phyloP scores from a whole-genome alignment of 352 stramenopile genomes.

The Phytophthora ohioensis region DNA sequence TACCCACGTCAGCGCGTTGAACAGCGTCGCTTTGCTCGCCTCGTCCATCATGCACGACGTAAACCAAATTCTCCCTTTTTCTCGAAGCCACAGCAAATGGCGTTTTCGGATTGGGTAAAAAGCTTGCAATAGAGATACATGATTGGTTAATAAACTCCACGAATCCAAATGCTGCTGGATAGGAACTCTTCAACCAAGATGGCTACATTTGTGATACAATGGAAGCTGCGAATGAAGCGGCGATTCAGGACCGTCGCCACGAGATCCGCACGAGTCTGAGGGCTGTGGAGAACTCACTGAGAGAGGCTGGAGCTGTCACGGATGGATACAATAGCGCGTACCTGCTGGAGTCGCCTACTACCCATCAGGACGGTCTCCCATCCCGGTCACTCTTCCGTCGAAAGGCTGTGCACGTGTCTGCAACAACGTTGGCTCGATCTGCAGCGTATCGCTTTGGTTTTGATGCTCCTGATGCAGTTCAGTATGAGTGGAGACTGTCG shows the following conservation, averaged over 20 bases:
- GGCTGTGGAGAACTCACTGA: slow-evolving; percentile 48
- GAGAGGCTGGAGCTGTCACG: slow-evolving; percentile 56
- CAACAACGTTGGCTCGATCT: slow-evolving; percentile 24
- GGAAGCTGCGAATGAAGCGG: slow-evolving; percentile 36
- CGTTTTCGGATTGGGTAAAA: slow-evolving; percentile 20
- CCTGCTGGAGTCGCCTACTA: slow-evolving; percentile 46
- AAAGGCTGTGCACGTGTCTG: slow-evolving; percentile 24
- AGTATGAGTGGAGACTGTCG: slow-evolving; percentile 49
- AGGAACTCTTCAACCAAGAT: background rate
- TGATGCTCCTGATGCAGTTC: slow-evolving; percentile 47
- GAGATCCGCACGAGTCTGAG: slow-evolving; percentile 55
- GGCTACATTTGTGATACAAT: slow-evolving; percentile 24
- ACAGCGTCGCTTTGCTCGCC: slow-evolving; percentile 61
- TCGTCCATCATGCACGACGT: slow-evolving; percentile 41
- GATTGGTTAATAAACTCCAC: background rate
- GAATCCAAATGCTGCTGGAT: slow-evolving; percentile 16
- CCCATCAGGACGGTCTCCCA: slow-evolving; percentile 24
- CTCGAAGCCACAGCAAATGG: slow-evolving; percentile 23
- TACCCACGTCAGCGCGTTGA: slow-evolving; percentile 79
- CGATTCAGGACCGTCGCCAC: slow-evolving; percentile 45
- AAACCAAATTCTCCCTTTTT: slow-evolving; percentile 28
- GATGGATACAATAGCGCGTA: slow-evolving; percentile 67
- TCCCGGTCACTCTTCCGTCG: slow-evolving; percentile 43
- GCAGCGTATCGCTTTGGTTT: slow-evolving; percentile 52
- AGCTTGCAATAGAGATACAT: background rate